These are phyloP conservation scores for Mortierella alpina DNA, from an alignment of 192 early-diverging fungal species.

Conservation along the genomic window DNA sequence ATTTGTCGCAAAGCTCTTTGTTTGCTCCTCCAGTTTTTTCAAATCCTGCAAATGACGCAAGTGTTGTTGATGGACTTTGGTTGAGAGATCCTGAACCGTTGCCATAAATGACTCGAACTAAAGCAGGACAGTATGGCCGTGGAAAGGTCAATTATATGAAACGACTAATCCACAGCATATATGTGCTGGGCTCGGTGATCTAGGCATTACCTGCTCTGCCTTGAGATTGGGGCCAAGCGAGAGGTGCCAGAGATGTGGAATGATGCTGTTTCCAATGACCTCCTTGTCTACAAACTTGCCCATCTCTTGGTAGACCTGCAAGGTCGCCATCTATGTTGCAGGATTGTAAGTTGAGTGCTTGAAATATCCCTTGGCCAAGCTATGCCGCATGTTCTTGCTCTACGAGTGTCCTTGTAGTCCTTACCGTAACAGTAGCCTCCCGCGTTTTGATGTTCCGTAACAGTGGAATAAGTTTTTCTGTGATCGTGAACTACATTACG, in stretches of 20 bases:
- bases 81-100: conserved; percentile 65
- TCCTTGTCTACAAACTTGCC: conserved; percentile 79
- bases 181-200: not conserved
- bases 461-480: conserved; percentile 82
- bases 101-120: conserved; percentile 74
- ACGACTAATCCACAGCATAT: too few relatives aligned
- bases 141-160: too few relatives aligned
- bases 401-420: not conserved
- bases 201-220: conserved; percentile 66
- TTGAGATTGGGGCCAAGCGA: conserved; percentile 77
- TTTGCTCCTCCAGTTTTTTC: conserved; percentile 62
- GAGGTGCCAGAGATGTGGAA: conserved; percentile 84
- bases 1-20: conserved; percentile 48
- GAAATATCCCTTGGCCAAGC: not conserved
- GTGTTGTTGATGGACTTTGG: conserved; percentile 70
- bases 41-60: conserved; percentile 68
- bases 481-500: conserved; percentile 62
- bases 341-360: not conserved
- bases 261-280: conserved; percentile 76
- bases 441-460: conserved; percentile 79
- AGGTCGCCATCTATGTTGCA: conserved; percentile 70
- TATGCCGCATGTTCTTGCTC: not conserved
- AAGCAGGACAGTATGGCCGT: not conserved
- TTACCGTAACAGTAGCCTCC: conserved; percentile 80
- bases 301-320: conserved; percentile 85